Base-by-base conservation (phyloP, 1,284 basidiomycete genomes). In the Mycosarcoma mackinlayi region DNA sequence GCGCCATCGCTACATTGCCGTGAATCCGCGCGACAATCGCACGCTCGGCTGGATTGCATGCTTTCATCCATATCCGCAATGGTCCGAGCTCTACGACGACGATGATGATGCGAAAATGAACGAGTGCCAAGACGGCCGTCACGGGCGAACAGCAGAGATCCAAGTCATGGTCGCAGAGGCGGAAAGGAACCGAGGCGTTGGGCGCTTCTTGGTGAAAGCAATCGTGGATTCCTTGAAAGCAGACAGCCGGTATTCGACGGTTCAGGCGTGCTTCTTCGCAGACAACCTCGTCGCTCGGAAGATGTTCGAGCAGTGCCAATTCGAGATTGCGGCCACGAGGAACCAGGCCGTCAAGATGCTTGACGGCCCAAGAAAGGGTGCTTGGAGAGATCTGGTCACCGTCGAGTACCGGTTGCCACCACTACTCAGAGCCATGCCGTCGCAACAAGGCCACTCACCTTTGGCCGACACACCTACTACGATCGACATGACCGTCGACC, bases 1-100 rank as follows among this genome's bases (percentile, higher is more conserved):
- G n/a, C 53, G 57, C 1, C 63, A 73, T 34, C 56, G 70, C 1
- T 55, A 50, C 40, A 64, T 73, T 21, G 70, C 70, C 3, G 62
- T 63, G 1, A 48, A 69, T 33, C 60, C 60, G 1, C 34, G 47
- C 14, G 61, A 68, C 35, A 69, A 69, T 23, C 44, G 70, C 2
- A 68, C 70, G 0, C 35, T 61, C 1, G 70, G 70, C 10, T 73
- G 70, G 70, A 40, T 62, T 7, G 55, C 65, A 3, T 62, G 61
- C 34, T 65, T 65, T 27, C 23, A 61, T 8, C 50, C 65, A 0
- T 50, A 35, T 11, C 65, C 61, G 7, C 52, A 53, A 4, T 49
- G 47, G 47, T 30, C 35, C 5, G 6, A 34, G 42, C 16, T 46
- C 24, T 21, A 34, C 33, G 21, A 54, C 11, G 50, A 57, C 3